Evolutionary conservation across 345 rosid genomes (phyloP), one percentile per base, ranked within the genome.

Genomic region (Brassica carinata): DNA sequence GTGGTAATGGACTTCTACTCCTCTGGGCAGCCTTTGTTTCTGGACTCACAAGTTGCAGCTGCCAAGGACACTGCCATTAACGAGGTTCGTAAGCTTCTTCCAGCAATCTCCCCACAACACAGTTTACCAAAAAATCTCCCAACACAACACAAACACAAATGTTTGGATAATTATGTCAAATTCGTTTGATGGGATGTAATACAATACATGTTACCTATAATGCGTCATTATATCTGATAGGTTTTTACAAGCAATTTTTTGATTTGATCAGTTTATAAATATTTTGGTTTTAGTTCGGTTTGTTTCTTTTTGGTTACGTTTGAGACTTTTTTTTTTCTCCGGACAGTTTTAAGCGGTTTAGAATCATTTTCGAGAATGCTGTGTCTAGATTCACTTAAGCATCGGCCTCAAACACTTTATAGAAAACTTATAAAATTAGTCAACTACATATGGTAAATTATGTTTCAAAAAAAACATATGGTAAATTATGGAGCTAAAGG

Each of bases 1-100:
- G 97, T 88, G 11, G 88, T 96, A 27, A 93, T 90, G 98, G 99
- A 96, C 73, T 96, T 96, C 69, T 93, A 96, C 85, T 88, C 98
- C 66, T 93, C 97, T 77, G 97, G 95, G 30, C 89, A 89, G 83
- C 85, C 97, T 65, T 85, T 96, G 83, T 93, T 96, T 89, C 79
- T 89, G 7, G 98, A 93, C 79, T 79, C 94, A 0, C 77, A 90
- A 84, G 77, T 88, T 82, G 84, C 94, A 17, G 87, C 92, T 62
- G 88, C 99, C 64, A 90, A 84, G 81, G 98, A 92, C 87, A 96
- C 98, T 1, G 97, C 97, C 73, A 88, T 96, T 70, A 82, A 84
- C 76, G 98, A 93, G 82, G 99, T 93, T 69, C 1, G 45, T 61
- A 61, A 5, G 15, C 33, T 26, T 61, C 43, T 77, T 71, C 30